phyloP scores from a whole-genome alignment of 2,329 filamentous ascomycete genomes.

The Apiospora rasikravindrae region DNA sequence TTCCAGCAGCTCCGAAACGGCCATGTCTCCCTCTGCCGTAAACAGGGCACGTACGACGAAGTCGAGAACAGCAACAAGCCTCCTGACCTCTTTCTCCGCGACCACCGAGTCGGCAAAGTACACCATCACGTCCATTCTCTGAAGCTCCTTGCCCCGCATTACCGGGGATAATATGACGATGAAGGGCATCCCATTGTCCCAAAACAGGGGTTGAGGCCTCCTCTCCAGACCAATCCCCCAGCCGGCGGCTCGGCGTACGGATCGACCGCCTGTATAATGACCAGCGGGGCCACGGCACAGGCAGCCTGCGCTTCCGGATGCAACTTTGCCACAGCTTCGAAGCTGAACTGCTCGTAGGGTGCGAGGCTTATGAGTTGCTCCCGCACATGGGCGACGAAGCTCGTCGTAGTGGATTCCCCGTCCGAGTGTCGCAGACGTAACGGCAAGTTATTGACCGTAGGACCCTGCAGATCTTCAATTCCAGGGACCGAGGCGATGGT shows the following conservation, averaged over 20 bases:
- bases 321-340: not conserved
- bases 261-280: not conserved
- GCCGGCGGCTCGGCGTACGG: not conserved
- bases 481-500: not conserved
- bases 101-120: not conserved
- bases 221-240: slow-evolving; percentile 4
- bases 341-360: not conserved
- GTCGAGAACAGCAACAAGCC: slow-evolving; percentile 4
- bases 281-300: not conserved
- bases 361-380: not conserved
- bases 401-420: not conserved
- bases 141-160: not conserved
- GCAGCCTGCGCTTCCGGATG: not conserved
- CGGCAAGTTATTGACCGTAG: slow-evolving; percentile 6
- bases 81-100: not conserved
- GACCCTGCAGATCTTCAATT: not conserved
- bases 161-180: not conserved
- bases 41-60: not conserved
- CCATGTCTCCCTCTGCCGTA: not conserved
- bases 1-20: not conserved
- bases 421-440: not conserved
- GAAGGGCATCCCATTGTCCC: not conserved
- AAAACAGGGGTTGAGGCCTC: not conserved
- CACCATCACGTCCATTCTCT: not conserved
- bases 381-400: not conserved